Evolutionary conservation across 768 basidiomycete genomes (phyloP), one percentile per base, ranked within the genome.

Genomic region (Kwoniella dejecticola): DNA sequence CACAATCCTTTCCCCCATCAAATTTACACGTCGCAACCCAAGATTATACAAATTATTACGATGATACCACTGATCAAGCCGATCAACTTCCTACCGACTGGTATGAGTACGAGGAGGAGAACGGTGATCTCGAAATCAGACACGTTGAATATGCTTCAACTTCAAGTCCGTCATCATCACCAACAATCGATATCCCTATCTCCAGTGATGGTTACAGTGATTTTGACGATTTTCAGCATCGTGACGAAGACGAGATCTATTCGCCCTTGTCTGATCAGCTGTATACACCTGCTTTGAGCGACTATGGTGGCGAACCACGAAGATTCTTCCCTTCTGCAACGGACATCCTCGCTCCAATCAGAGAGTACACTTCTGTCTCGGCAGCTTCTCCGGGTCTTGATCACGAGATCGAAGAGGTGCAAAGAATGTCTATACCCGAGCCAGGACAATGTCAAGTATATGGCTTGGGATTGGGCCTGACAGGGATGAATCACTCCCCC

Each of bases 81-180:
- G 57, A 59, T 40, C 48, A 17, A 0, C 29, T 41, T 40, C 11
- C 47, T 4, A 41, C 48, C 8, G 50, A 26, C 3, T 50, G 48
- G 57, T 59, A 36, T 23, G 31, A 30, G 15, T 17, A 31, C 46
- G 12, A 48, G 15, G 8, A 15, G 13, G 33, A 24, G n/a, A 33
- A 58, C 24, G 46, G 49, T 24, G 26, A 38, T n/a, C n/a, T n/a
- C 7, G 29, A 52, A 24, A 27, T 42, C 24, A 27, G 47, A 31
- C 57, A 59, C 30, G 47, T 59, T 13, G 57, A 59, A 50, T 59
- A 59, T 44, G 57, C 45, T 24, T 57, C 44, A 13, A 30, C 42
- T 5, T 26, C 56, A 4, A 23, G 17, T 26, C n/a, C 33, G 33
- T 36, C 33, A 36, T 36, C 33, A 36, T 59, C 26, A 33, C 8